A percentile compares a stretch with the other conserved stretches of the same genome.
Conservation (phyloP, 768 basidiomycete species). For the Phylloporus sp. region DNA sequence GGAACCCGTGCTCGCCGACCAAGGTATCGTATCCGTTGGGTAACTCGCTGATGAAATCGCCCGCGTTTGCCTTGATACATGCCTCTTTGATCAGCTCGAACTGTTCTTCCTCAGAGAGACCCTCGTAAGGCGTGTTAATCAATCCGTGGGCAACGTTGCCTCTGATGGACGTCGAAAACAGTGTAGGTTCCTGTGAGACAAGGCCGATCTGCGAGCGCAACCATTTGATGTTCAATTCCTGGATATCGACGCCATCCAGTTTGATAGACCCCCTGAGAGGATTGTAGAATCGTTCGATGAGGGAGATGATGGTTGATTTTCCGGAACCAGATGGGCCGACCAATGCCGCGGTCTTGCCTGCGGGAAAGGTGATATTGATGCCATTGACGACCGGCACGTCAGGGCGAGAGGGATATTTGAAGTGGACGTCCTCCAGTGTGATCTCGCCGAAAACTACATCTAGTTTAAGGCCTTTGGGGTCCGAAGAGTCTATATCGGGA, state of each 20-base stretch:
- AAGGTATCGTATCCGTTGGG: conserved; percentile 82
- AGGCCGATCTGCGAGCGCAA: too few relatives aligned
- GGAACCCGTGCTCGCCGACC: conserved; percentile 85
- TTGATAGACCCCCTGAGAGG: conserved; percentile 61
- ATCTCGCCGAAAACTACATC: conserved; percentile 67
- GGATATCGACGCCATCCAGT: too few relatives aligned
- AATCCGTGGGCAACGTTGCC: too few relatives aligned
- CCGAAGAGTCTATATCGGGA: conserved; percentile 79
- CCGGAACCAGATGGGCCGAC: conserved; percentile 79
- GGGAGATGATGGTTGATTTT: conserved; percentile 70
- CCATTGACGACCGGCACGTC: conserved; percentile 75
- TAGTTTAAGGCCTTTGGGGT: conserved; percentile 61
- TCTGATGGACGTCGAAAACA: too few relatives aligned
- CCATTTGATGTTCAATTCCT: too few relatives aligned
- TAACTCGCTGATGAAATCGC: conserved; percentile 79
- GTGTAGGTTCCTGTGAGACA: too few relatives aligned
- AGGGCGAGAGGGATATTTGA: conserved; percentile 82
- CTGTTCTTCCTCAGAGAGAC: too few relatives aligned
- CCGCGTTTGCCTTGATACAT: conserved; percentile 84
- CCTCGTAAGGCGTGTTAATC: too few relatives aligned
- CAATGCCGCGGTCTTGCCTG: conserved; percentile 73
- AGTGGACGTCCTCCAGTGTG: conserved; percentile 65
- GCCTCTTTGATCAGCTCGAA: conserved; percentile 86
- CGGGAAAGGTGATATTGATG: conserved; percentile 59
- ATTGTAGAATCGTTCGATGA: conserved; percentile 89